Evolutionary conservation across 129 eudicot genomes (phyloP), one percentile per base, ranked within the genome.

Genomic region (Silybum marianum): DNA sequence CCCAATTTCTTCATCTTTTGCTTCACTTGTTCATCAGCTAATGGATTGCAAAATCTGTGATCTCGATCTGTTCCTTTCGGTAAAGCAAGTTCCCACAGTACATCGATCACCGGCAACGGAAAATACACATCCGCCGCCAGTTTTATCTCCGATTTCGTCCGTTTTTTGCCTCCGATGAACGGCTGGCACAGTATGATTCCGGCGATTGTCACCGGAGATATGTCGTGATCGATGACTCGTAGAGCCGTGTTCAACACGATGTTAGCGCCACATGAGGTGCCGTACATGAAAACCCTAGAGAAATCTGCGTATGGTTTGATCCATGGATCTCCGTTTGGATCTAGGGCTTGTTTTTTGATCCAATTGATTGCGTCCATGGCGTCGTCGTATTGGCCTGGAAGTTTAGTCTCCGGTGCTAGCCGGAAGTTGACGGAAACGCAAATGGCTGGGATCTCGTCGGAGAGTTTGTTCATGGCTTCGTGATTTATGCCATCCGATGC

Each of bases 41-140:
- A 78, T 13, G 93, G 97, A 63, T 95, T 95, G 12, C 94, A 90
- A 71, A 69, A 95, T 30, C 94, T 78, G 73, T 95, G 97, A 70
- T 95, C 99, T 9, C 92, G 85, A 78, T 95, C 94, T 0, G 87
- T 78, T 13, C 95, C 95, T 8, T 38, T 28, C 1, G 99, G 99
- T 81, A 95, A 83, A 1, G 97, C 93, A 69, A 95, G 90, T 73
- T 92, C 93, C 99, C 99, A 92, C 26, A 89, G 42, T 0, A 92
- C 62, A 75, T 95, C 97, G 4, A 87, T 88, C 7, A 78, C 92
- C 19, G 99, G 97, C 83, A 95, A 83, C 16, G 99, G 97, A 34
- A 90, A 87, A 68, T 80, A 78, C 24, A 78, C 77, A 65, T 92
- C 99, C 0, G 97, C 86, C 2, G 95, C 94, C 1, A 83, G 44